Evolutionary conservation across 129 eudicot genomes (phyloP), one percentile per base, ranked within the genome.

Genomic region (Pseudognaphalium luteoalbum): DNA sequence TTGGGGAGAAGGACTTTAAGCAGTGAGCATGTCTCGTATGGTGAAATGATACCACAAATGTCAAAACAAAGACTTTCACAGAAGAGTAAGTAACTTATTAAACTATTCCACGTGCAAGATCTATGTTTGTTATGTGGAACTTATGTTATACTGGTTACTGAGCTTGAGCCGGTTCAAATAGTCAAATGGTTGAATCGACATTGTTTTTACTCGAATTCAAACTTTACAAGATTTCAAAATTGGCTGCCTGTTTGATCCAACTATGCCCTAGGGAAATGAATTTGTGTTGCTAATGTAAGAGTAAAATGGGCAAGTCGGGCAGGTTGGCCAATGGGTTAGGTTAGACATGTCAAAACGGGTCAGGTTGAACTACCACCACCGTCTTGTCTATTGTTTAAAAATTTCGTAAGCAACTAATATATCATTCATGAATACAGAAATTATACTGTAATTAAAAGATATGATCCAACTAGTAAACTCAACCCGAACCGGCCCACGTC

Each of bases 21-120:
- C 77, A 30, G 77, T 71, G 86, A 75, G 4, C 71, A 78, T 41
- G 82, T 88, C 7, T 84, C 86, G 1, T 88, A 91, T 71, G 91
- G 89, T 25, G 91, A 88, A 80, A 86, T 91, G 94, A 88, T 86
- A 79, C 91, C 91, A 2, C 84, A 78, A 64, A 83, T 83, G 79
- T 83, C 87, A 41, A 73, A 65, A 22, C 80, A 85, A 79, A 75
- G 41, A 72, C 59, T 69, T n/a, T 79, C 83, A 66, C 79, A 76
- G 41, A 77, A 65, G 42, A 83, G 90, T 85, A 74, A 83, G 88
- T 67, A 68, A 65, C 52, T 37, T 22, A 22, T 8, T 58, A 39
- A 29, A 15, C 57, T 72, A 10, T 20, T 7, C 34, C 14, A 15
- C 57, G 34, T 14, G 21, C 44, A 65, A 21, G n/a, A 63, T 65